Evolutionary conservation across 768 basidiomycete genomes (phyloP).

Genomic region (Suillus plorans): DNA sequence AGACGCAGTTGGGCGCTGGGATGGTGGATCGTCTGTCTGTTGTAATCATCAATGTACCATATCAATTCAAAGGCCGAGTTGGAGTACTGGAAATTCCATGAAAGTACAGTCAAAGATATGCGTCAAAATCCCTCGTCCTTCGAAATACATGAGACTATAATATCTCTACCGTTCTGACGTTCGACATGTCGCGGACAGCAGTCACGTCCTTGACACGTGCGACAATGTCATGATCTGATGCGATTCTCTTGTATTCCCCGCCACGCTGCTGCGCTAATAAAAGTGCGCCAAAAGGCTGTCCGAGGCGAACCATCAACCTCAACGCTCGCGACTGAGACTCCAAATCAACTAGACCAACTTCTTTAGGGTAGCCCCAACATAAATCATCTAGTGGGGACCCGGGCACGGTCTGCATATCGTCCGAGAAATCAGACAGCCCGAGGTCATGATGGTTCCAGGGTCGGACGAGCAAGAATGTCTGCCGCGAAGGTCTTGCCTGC

Average conservation of each 20-base stretch:
- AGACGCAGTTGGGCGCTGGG: no score
- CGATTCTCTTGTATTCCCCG: slow-evolving; percentile 8
- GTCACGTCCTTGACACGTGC: neutral
- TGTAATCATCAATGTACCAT: no score
- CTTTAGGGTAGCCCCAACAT: neutral
- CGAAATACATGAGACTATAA: neutral
- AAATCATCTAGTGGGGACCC: neutral
- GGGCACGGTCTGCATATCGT: neutral
- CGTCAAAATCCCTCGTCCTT: neutral
- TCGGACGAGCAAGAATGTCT: neutral
- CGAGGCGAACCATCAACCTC: neutral
- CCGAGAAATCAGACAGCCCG: neutral
- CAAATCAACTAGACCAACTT: neutral
- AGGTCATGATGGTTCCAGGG: neutral
- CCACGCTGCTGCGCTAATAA: slow-evolving; percentile 1
- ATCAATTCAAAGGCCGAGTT: neutral
- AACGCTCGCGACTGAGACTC: slow-evolving; percentile 1
- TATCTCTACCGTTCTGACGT: slow-evolving; percentile 4
- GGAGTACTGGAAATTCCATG: neutral
- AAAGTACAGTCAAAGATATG: neutral
- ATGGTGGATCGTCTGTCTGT: no score
- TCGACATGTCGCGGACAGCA: neutral
- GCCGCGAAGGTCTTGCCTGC: neutral
- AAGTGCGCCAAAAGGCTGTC: slow-evolving; percentile 6
- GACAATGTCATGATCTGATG: neutral